These are phyloP conservation scores for Acorus calamus DNA, from an alignment of 106 monocot species.

Conservation along the genomic window DNA sequence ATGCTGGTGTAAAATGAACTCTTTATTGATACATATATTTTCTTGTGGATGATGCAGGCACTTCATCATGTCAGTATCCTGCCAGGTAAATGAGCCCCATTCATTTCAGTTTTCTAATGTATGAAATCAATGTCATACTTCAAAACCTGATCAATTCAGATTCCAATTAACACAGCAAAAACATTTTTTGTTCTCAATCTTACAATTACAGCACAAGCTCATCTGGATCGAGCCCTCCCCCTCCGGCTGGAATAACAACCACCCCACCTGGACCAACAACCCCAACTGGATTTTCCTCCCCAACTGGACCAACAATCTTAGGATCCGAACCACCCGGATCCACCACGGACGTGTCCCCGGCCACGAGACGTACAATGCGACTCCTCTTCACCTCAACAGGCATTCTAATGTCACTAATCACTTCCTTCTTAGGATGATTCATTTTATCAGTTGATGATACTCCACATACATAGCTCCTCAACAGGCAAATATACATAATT, in stretches of 20 bases:
- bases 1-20: not conserved
- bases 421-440: no score
- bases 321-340: constrained; percentile 23
- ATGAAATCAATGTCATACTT: not conserved
- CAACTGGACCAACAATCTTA: constrained; percentile 31
- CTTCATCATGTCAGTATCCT: constrained; percentile 41
- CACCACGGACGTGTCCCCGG: not conserved
- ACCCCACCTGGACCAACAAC: not conserved
- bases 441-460: no score
- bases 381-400: constrained; percentile 11
- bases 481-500: no score
- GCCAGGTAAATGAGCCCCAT: constrained; percentile 33
- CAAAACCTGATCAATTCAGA: no score
- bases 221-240: constrained; percentile 24
- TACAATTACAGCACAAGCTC: constrained; percentile 32
- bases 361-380: not conserved
- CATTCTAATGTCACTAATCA: constrained; percentile 12
- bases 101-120: not conserved
- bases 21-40: not conserved
- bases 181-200: not conserved
- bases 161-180: not conserved
- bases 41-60: constrained; percentile 25
- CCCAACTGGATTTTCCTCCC: not conserved
- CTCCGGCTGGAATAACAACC: not conserved
- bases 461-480: no score